Base-by-base conservation (phyloP, 805 yeast genomes). In the Myxozyma melibiosi region DNA sequence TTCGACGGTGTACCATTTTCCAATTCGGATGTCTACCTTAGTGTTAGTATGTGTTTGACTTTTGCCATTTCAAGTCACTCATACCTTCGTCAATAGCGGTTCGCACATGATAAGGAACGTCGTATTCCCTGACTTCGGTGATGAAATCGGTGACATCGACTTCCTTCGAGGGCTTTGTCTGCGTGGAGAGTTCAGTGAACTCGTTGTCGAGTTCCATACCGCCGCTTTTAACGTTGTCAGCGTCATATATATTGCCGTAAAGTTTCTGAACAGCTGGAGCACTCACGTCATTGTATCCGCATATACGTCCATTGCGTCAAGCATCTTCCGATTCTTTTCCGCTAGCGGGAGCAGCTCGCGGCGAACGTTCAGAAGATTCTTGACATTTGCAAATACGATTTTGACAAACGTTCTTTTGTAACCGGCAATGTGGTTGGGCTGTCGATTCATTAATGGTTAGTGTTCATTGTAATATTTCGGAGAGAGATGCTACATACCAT, bases 101-200 rank as follows among this genome's bases (percentile, higher is more conserved):
- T 59, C 99, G 81, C 1, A 91, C 97, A 69, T 91, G 96, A 67
- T 88, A 94, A 0, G 99, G 99, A 3, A 94, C 98, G 70, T 94
- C 99, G 65, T 88, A 90, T 70, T 94, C 99, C 64, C 92, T 78
- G 31, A 94, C 80, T 66, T 92, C 98, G 53, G 84, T 84, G 14
- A 94, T 81, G 46, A 68, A 71, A 44, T 78, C 78, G 34, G 84
- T 76, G 2, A 91, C 86, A 59, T 84, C 88, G 7, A 70, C 68
- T 13, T 67, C 62, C 8, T 45, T 38, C n/a, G 63, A 40, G 22
- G 53, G 40, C 2, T 54, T 51, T 18, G 66, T 65, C 39, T 61
- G 66, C 3, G 34, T 27, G 11, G 60, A 44, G 11, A 51, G 27
- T 16, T 51, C 60, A 16, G 37, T 24, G 37, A 55, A 55, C 11